Conservation (phyloP, 2,329 filamentous ascomycete species). For the Trichophaea hybrida region DNA sequence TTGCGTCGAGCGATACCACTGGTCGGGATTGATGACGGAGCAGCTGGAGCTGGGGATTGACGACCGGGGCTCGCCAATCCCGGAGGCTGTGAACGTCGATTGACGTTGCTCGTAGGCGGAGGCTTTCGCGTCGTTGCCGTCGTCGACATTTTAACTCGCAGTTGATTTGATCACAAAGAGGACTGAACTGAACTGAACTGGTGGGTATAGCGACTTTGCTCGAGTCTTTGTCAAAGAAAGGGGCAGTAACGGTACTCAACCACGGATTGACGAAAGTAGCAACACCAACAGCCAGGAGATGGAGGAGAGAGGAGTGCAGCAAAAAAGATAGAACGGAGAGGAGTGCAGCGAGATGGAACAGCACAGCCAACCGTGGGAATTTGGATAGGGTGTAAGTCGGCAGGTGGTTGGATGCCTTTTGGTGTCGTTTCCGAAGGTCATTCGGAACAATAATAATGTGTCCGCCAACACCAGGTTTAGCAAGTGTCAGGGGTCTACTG, state of each 20-base stretch:
- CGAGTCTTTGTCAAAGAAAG: background rate
- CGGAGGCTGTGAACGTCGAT: constrained; percentile 19
- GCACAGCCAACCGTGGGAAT: background rate
- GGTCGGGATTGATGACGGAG: constrained; percentile 17
- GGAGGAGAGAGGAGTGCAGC: background rate
- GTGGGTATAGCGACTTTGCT: background rate
- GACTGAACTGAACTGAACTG: background rate
- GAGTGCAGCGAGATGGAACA: background rate
- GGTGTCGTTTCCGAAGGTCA: background rate
- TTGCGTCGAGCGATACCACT: constrained; percentile 14
- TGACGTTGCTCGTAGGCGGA: constrained; percentile 15
- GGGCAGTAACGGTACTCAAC: background rate
- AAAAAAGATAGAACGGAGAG: background rate
- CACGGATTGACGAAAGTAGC: too few species aligned
- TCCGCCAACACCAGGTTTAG: too few species aligned
- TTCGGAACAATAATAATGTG: background rate
- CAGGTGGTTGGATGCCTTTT: background rate
- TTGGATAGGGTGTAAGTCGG: background rate
- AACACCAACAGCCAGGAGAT: too few species aligned
- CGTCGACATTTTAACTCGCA: background rate
- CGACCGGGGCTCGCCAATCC: constrained; percentile 4
- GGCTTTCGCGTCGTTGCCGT: constrained; percentile 18
- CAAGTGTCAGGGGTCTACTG: too few species aligned
- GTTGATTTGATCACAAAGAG: background rate
- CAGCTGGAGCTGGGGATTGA: constrained; percentile 15